phyloP scores from a whole-genome alignment of 352 stramenopile species.

The Phytopythium mirpurense region DNA sequence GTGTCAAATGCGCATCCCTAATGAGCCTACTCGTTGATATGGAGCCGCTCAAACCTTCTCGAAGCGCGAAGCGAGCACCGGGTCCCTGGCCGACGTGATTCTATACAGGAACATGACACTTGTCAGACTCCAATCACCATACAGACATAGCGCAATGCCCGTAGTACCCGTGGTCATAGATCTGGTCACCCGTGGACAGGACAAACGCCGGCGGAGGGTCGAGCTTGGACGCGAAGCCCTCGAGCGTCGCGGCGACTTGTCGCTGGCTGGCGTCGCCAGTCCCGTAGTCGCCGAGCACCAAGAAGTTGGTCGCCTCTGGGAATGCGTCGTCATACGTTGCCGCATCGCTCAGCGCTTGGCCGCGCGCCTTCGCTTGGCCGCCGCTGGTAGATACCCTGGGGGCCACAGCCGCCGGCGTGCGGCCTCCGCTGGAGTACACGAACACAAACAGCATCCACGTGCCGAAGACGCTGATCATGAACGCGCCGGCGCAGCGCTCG shows the following conservation, averaged over 20 bases:
- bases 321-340: slow-evolving; percentile 36
- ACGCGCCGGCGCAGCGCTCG: slow-evolving; percentile 58
- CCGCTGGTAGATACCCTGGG: background rate
- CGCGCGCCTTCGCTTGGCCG: background rate
- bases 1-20: too few species aligned
- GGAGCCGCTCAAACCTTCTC: slow-evolving; percentile 37
- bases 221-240: slow-evolving; percentile 46
- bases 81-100: slow-evolving; percentile 52
- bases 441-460: slow-evolving; percentile 60
- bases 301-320: slow-evolving; percentile 59
- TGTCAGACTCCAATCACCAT: too few species aligned
- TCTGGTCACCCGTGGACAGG: slow-evolving; percentile 79
- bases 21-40: too few species aligned
- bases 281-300: slow-evolving; percentile 80
- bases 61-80: slow-evolving; percentile 60
- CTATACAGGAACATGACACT: slow-evolving; percentile 15
- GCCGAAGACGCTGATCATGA: slow-evolving; percentile 42
- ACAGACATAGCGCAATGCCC: too few species aligned
- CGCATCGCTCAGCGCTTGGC: background rate
- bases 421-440: slow-evolving; percentile 30
- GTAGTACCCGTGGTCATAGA: slow-evolving; percentile 77
- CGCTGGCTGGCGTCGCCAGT: slow-evolving; percentile 59
- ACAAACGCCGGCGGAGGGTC: slow-evolving; percentile 68
- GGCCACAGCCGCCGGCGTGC: slow-evolving; percentile 2
- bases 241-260: slow-evolving; percentile 57